Conservation (phyloP, 495 filamentous ascomycete genomes). For the Physcia stellaris region DNA sequence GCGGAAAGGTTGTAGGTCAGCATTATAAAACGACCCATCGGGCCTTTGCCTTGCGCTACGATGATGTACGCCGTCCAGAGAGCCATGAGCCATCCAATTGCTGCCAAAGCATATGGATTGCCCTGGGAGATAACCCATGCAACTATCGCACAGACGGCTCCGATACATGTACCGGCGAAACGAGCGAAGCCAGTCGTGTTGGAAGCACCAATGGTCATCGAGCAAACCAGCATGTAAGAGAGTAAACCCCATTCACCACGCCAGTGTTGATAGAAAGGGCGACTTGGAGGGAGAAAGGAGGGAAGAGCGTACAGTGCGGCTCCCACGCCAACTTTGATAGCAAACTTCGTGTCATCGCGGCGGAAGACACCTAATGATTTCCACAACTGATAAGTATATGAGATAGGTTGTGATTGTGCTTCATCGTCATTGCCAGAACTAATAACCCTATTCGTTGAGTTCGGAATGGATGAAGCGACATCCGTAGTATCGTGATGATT, state of each 20-base stretch:
- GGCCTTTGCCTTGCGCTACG: slow-evolving; percentile 66
- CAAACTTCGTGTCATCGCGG: slow-evolving; percentile 60
- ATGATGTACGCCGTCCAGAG: slow-evolving; percentile 82
- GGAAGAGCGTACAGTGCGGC: slow-evolving; percentile 77
- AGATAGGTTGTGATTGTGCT: too few species aligned
- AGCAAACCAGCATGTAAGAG: slow-evolving; percentile 96
- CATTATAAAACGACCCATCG: slow-evolving; percentile 83
- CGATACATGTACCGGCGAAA: slow-evolving; percentile 78
- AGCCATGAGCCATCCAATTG: slow-evolving; percentile 68
- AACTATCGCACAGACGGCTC: slow-evolving; percentile 57
- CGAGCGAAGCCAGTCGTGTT: slow-evolving; percentile 82
- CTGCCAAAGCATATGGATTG: slow-evolving; percentile 57
- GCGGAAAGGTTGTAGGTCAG: slow-evolving; percentile 96
- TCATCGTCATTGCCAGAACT: slow-evolving; percentile 7
- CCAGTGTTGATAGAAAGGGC: slow-evolving; percentile 76
- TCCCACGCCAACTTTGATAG: slow-evolving; percentile 83
- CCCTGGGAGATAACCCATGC: slow-evolving; percentile 63
- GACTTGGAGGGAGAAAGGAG: slow-evolving; percentile 64
- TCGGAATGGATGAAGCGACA: slow-evolving; percentile 6
- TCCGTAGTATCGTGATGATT: slow-evolving; percentile 7
- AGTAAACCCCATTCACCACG: slow-evolving; percentile 92
- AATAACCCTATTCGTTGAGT: slow-evolving; percentile 6
- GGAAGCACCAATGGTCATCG: slow-evolving; percentile 90
- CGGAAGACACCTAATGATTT: slow-evolving; percentile 42
- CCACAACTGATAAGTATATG: slow-evolving; percentile 42